Evolutionary conservation across 257 asterid species (phyloP).

Genomic region (Salvia splendens): DNA sequence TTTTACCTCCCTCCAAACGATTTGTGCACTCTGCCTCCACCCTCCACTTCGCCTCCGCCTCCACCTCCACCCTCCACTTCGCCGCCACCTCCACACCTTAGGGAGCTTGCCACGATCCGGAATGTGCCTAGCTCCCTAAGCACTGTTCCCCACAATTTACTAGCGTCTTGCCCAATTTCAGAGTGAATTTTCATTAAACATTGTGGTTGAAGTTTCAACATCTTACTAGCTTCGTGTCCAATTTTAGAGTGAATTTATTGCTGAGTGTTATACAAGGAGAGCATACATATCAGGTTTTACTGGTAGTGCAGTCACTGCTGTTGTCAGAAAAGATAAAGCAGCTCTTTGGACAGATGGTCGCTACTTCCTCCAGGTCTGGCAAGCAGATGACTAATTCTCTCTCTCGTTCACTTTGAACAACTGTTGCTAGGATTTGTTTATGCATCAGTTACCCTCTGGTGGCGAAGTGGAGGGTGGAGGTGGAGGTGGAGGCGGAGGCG

Average conservation of each 20-base stretch:
- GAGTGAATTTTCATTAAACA: conserved; percentile 13
- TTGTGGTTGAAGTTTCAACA: conserved; percentile 19
- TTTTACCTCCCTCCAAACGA: no score
- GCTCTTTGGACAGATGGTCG: conserved; percentile 99
- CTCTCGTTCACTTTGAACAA: neutral
- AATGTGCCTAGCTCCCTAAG: no score
- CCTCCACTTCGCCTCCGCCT: no score
- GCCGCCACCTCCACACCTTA: no score
- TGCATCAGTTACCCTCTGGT: no score
- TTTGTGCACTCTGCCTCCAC: no score
- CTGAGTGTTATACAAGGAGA: conserved; percentile 90
- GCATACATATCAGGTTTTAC: conserved; percentile 90
- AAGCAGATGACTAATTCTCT: conserved; percentile 4
- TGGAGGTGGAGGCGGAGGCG: no score
- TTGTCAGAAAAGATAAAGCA: conserved; percentile 91
- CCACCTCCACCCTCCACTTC: no score
- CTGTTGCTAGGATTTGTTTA: conserved; percentile 21
- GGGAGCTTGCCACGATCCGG: no score
- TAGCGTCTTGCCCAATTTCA: no score
- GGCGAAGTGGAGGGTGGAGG: no score
- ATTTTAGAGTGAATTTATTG: conserved; percentile 90
- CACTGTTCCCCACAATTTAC: no score
- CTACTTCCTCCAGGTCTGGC: conserved; percentile 85
- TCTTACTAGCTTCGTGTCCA: conserved; percentile 23
- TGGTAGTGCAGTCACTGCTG: conserved; percentile 98